These are phyloP conservation scores for Podaxis rugospora DNA, from an alignment of 768 basidiomycete species.

Conservation along the genomic window DNA sequence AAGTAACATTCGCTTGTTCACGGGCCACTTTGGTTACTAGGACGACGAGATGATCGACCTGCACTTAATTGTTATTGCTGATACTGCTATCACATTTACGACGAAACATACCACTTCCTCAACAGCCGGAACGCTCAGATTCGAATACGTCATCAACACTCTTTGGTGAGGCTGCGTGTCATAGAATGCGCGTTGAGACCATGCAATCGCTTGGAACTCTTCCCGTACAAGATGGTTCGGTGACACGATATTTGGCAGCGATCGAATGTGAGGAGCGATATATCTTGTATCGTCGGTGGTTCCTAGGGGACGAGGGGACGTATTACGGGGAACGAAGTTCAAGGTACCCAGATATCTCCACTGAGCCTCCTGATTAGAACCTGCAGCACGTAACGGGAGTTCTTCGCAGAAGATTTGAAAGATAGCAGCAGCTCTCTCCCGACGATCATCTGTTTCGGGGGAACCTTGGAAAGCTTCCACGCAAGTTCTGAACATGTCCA, in stretches of 20 bases:
- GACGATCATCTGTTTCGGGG: constrained; percentile 15
- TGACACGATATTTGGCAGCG: constrained; percentile 13
- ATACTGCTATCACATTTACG: not conserved
- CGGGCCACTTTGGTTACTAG: constrained; percentile 15
- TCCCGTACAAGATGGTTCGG: constrained; percentile 16
- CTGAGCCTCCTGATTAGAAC: constrained; percentile 4
- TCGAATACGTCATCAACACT: constrained; percentile 13
- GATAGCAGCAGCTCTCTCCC: constrained; percentile 24
- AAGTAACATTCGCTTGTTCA: constrained; percentile 4
- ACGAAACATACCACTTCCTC: constrained; percentile 19
- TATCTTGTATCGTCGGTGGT: constrained; percentile 1
- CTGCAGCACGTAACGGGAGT: constrained; percentile 27
- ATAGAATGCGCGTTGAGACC: constrained; percentile 21
- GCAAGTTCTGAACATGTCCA: constrained; percentile 32
- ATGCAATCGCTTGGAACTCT: constrained; percentile 18
- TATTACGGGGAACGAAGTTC: constrained; percentile 35
- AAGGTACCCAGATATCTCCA: constrained; percentile 31
- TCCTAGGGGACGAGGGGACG: constrained; percentile 14
- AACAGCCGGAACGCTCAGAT: constrained; percentile 16
- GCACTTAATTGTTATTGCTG: not conserved
- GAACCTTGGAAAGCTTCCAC: constrained; percentile 26
- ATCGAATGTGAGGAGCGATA: not conserved
- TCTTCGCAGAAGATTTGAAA: constrained; percentile 30
- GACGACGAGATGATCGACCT: constrained; percentile 16
- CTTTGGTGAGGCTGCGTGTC: constrained; percentile 11